A percentile compares a stretch with the other conserved stretches of the same genome.
phyloP scores from a whole-genome alignment of 2,329 filamentous ascomycete genomes.

The Cordyceps cateniannulata region DNA sequence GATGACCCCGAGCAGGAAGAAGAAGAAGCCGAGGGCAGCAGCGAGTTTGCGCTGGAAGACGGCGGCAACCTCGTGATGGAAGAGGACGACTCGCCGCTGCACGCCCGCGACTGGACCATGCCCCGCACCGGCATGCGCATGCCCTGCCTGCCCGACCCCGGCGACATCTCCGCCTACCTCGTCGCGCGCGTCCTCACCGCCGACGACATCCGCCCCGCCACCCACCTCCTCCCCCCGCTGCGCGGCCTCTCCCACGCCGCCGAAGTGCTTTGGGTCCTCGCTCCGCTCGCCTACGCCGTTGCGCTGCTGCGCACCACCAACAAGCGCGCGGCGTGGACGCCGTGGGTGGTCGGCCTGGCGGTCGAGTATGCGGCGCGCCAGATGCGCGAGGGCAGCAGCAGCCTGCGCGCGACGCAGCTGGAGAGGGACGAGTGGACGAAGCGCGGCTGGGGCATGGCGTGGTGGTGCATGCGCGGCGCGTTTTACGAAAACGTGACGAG shows the following conservation, averaged over 20 bases:
- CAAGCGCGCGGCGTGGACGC: constrained; percentile 78
- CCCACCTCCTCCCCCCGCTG: constrained; percentile 75
- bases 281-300: constrained; percentile 79
- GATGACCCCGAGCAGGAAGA: constrained; percentile 36
- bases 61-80: not conserved
- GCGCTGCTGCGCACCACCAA: constrained; percentile 68
- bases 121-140: constrained; percentile 85
- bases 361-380: constrained; percentile 89
- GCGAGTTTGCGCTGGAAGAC: constrained; percentile 36
- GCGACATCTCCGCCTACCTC: constrained; percentile 81
- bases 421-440: constrained; percentile 87
- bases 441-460: constrained; percentile 82
- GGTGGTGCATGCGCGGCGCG: constrained; percentile 96
- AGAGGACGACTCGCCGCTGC: no score
- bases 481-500: constrained; percentile 92
- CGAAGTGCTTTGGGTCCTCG: constrained; percentile 85
- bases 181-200: constrained; percentile 86
- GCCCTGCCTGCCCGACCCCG: constrained; percentile 71
- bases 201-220: constrained; percentile 92
- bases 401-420: constrained; percentile 74
- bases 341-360: constrained; percentile 80
- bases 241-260: constrained; percentile 69
- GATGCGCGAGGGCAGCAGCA: constrained; percentile 56
- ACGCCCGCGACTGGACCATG: constrained; percentile 73
- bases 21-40: constrained; percentile 35